Evolutionary conservation across 2,329 filamentous ascomycete species (phyloP), one percentile per base, ranked within the genome.

Genomic region (Exophiala alcalophila): DNA sequence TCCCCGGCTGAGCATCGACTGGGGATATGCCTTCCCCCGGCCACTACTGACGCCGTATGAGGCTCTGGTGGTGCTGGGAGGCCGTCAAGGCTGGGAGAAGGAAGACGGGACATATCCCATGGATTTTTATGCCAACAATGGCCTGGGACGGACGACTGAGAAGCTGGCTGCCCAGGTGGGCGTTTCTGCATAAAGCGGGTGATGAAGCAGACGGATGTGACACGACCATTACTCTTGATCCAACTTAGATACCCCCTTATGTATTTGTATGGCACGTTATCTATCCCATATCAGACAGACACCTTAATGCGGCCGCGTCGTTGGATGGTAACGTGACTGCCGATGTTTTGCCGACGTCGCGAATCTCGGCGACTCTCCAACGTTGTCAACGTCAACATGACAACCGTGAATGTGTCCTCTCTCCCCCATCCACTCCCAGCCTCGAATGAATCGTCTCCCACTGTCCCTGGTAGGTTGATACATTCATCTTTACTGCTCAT

Each of bases 121-220:
- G 92, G 90, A 98, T 64, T 98, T 94, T 61, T 98, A 98, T 67
- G 90, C 83, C 0, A 91, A 84, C 62, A 87, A 96, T 31, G 92
- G 92, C 0, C 61, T 98, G 40, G 92, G 91, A 1, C 80, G 92
- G 62, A 90, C 85, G 21, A 89, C 74, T 60, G 65, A 65, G 46
- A 57, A 55, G 47, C 27, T 51, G 25, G 57, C 55, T 24, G 47
- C 42, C 20, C 52, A 52, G 27, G 47, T 53, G 10, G 31, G 35
- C 3, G 50, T 53, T n/a, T 24, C 30, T 19, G 50, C 23, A 9
- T 55, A 46, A 52, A 24, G 29, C 9, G 4, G 12, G n/a, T n/a
- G n/a, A n/a, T n/a, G n/a, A n/a, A n/a, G n/a, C n/a, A n/a, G n/a
- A n/a, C n/a, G n/a, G n/a, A n/a, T n/a, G n/a, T n/a, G n/a, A n/a